A percentile compares a stretch with the other conserved stretches of the same genome.
phyloP scores from a whole-genome alignment of 306 rosid species.

The Trifolium dubium region DNA sequence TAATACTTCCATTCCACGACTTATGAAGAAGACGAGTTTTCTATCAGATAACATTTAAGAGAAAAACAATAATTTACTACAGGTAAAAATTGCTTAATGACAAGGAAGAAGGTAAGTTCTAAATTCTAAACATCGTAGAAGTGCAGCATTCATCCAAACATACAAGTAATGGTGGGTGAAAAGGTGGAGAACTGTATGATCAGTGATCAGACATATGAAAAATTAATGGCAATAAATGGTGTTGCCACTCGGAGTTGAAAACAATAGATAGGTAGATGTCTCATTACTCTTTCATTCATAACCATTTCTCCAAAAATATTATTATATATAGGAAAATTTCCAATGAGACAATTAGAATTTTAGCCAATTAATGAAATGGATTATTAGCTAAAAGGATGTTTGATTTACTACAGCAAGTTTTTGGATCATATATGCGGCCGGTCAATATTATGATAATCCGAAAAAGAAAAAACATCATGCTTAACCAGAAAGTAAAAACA shows the following conservation, averaged over 20 bases:
- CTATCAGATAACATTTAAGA: background rate
- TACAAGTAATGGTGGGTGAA: too few species aligned
- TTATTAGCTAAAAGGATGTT: slow-evolving; percentile 24
- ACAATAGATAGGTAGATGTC: too few species aligned
- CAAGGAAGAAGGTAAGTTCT: slow-evolving; percentile 21
- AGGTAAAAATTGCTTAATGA: background rate
- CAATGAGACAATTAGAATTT: slow-evolving; percentile 12
- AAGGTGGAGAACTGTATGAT: too few species aligned
- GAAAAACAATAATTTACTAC: background rate
- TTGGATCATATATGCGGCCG: slow-evolving; percentile 22
- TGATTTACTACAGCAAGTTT: slow-evolving; percentile 3
- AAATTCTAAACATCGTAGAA: slow-evolving; percentile 26
- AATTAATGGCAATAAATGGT: too few species aligned
- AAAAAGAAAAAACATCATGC: slow-evolving; percentile 6
- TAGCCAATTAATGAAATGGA: slow-evolving; percentile 21
- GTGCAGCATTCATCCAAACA: slow-evolving; percentile 2
- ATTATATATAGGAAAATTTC: slow-evolving; percentile 6
- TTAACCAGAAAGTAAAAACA: slow-evolving; percentile 12
- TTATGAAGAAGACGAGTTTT: too few species aligned
- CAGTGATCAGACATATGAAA: too few species aligned
- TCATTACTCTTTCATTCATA: background rate
- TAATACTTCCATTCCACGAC: background rate
- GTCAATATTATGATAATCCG: slow-evolving; percentile 1
- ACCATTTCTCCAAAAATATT: slow-evolving; percentile 8
- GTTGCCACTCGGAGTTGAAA: too few species aligned